Conservation (phyloP, 306 rosid species). For the Acacia crassicarpa region DNA sequence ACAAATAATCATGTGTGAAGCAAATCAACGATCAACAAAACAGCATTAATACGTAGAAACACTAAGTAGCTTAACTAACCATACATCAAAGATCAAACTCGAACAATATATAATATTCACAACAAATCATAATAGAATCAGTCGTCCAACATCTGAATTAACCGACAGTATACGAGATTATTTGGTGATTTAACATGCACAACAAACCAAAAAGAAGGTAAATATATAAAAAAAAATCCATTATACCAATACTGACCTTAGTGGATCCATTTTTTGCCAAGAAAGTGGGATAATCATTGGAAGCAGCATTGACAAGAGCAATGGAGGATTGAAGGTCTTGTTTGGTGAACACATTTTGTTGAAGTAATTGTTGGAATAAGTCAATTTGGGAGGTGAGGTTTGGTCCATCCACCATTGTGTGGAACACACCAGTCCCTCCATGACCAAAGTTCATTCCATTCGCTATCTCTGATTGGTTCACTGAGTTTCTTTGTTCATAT, state of each 20-base stretch:
- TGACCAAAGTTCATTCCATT: constrained; percentile 12
- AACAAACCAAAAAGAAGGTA: neutral
- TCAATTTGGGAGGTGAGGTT: constrained; percentile 29
- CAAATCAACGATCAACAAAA: neutral
- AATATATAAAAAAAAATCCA: neutral
- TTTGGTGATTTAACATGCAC: neutral
- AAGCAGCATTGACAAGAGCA: constrained; percentile 33
- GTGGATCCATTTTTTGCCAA: neutral
- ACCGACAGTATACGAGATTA: too few species aligned
- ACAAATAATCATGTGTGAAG: neutral
- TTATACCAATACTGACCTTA: constrained; percentile 19
- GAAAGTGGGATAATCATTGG: constrained; percentile 36
- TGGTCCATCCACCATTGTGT: constrained; percentile 39
- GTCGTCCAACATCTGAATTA: too few species aligned
- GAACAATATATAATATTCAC: neutral
- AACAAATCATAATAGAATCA: too few species aligned
- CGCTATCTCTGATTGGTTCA: neutral
- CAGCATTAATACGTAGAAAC: neutral
- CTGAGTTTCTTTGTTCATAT: neutral
- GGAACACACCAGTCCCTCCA: constrained; percentile 28
- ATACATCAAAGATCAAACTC: neutral
- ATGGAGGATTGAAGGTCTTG: constrained; percentile 42
- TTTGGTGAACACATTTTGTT: constrained; percentile 44
- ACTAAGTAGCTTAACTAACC: neutral
- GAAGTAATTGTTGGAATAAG: constrained; percentile 35